Conservation (phyloP, 768 basidiomycete species). For the Phaeotremella skinneri region DNA sequence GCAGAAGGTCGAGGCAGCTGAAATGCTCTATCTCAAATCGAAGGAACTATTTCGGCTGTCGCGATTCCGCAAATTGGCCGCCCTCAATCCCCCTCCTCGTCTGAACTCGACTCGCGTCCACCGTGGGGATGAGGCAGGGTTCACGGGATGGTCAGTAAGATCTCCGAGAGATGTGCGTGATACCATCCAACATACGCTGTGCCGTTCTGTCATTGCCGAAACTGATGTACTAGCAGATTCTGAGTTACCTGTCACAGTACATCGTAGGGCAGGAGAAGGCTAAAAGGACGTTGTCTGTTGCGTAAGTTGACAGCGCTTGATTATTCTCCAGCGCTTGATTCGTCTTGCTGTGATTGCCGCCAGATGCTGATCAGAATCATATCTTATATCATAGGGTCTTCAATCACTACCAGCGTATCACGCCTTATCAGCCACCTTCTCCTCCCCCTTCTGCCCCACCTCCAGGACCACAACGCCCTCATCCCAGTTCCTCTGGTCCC, state of each 20-base stretch:
- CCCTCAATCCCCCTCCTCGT: not conserved
- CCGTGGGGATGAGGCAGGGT: conserved; percentile 10
- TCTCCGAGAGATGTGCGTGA: conserved; percentile 37
- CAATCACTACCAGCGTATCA: conserved; percentile 82
- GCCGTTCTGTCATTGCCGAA: not conserved
- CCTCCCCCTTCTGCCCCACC: conserved; percentile 7
- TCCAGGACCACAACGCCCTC: too few relatives aligned
- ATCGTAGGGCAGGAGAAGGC: conserved; percentile 88
- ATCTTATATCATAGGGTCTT: conserved; percentile 77
- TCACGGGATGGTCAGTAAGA: conserved; percentile 28
- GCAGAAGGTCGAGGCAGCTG: not conserved
- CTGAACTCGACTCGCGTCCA: not conserved
- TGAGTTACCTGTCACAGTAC: conserved; percentile 82
- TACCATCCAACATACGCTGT: not conserved
- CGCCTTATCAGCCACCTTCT: conserved; percentile 54
- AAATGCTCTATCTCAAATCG: too few relatives aligned
- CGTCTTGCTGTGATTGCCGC: conserved; percentile 2
- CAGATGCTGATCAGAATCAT: not conserved
- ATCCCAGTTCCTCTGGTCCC: not conserved
- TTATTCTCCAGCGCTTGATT: conserved; percentile 3
- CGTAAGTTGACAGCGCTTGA: conserved; percentile 59
- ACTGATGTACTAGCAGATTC: conserved; percentile 7
- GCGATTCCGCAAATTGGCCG: not conserved
- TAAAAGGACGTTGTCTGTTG: conserved; percentile 90
- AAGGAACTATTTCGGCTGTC: not conserved